phyloP scores from a whole-genome alignment of 108 stramenopile genomes.

The Cyclotella choctawhatcheeana region DNA sequence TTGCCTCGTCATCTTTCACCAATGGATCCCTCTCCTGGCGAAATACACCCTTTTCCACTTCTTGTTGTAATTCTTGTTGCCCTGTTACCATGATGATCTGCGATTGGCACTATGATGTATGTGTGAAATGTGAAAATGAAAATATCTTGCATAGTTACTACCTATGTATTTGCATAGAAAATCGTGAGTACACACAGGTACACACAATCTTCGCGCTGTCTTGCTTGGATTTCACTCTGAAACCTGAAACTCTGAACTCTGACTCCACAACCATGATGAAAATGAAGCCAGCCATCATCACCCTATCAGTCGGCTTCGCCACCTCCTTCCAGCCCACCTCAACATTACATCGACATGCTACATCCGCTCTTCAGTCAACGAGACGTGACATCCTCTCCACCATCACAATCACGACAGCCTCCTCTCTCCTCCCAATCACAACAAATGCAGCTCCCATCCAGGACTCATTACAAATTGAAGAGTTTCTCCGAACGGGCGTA shows the following conservation, averaged over 20 bases:
- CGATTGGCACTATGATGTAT: too few species aligned
- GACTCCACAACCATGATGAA: neutral
- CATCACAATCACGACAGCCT: conserved; percentile 2
- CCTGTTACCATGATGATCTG: too few species aligned
- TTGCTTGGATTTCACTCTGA: neutral
- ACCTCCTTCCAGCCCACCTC: neutral
- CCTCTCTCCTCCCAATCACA: neutral
- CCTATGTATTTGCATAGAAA: too few species aligned
- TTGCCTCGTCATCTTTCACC: neutral
- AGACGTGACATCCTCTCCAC: conserved; percentile 7
- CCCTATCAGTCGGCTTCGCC: neutral
- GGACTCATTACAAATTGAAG: conserved; percentile 61
- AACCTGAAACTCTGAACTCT: neutral
- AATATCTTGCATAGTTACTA: too few species aligned
- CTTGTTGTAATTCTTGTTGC: too few species aligned
- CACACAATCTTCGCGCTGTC: too few species aligned
- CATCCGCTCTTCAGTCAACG: conserved; percentile 10
- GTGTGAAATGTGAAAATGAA: too few species aligned
- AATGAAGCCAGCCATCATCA: neutral
- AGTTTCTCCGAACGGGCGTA: conserved; percentile 70
- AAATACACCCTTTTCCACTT: too few species aligned
- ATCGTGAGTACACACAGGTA: too few species aligned
- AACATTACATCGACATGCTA: neutral
- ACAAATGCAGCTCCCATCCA: conserved; percentile 54
- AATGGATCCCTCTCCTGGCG: neutral